Evolutionary conservation across 768 basidiomycete species (phyloP).

Genomic region (Phylloporus arenicola): DNA sequence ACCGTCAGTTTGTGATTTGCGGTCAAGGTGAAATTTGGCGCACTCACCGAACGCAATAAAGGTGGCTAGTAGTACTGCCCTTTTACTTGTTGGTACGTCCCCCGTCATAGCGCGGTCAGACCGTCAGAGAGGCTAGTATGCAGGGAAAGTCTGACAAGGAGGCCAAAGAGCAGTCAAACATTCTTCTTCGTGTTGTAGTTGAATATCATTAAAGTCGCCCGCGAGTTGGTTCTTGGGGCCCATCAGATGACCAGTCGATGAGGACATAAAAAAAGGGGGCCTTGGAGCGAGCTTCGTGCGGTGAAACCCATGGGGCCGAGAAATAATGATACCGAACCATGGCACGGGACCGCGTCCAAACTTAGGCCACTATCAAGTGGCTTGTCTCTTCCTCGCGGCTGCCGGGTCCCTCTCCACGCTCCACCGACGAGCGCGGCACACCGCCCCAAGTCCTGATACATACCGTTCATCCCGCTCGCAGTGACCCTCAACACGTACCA

Average conservation of each 20-base stretch:
- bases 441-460: constrained; percentile 71
- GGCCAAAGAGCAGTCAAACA: not conserved
- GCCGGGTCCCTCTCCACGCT: constrained; percentile 29
- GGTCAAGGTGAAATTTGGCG: not conserved
- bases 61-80: constrained; percentile 57
- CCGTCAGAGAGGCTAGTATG: not conserved
- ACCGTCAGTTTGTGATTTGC: not conserved
- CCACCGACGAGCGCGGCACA: constrained; percentile 39
- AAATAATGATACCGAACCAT: not conserved
- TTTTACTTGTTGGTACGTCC: constrained; percentile 56
- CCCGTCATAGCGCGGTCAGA: constrained; percentile 19
- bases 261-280: not conserved
- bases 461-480: constrained; percentile 73
- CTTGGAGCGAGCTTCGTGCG: not conserved
- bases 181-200: not conserved
- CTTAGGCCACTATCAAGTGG: constrained; percentile 41
- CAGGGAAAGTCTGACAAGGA: not conserved
- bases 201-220: not conserved
- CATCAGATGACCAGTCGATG: constrained; percentile 14
- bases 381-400: constrained; percentile 41
- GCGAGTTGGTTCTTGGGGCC: not conserved
- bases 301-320: not conserved
- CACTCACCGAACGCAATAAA: constrained; percentile 70
- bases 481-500: constrained; percentile 67
- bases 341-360: constrained; percentile 14